Conservation (phyloP, 805 yeast genomes). For the Cyberlindnera mississippiensis region DNA sequence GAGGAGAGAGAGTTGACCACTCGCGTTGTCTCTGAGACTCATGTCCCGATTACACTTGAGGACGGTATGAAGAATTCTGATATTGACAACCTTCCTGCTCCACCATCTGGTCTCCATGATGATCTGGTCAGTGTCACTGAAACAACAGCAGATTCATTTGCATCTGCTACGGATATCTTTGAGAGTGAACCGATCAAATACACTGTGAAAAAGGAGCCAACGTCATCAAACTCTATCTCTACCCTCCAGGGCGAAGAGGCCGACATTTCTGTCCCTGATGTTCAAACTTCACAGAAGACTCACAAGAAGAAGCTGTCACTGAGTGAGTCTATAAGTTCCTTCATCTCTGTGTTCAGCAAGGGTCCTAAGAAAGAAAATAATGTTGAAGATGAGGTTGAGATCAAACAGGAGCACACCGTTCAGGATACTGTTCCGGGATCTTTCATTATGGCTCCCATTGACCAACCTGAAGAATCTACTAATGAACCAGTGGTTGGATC, state of each 20-base stretch:
- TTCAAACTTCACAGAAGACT: background rate
- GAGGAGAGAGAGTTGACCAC: conserved; percentile 24
- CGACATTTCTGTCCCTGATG: background rate
- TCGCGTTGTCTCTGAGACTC: conserved; percentile 8
- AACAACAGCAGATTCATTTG: conserved; percentile 21
- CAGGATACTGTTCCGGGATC: conserved; percentile 2
- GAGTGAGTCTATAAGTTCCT: conserved; percentile 21
- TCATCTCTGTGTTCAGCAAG: conserved; percentile 14
- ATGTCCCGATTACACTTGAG: conserved; percentile 13
- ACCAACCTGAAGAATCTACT: background rate
- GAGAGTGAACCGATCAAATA: conserved; percentile 12
- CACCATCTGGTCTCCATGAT: conserved; percentile 4
- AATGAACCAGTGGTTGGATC: background rate
- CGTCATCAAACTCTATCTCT: conserved; percentile 22
- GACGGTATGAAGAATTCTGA: conserved; percentile 20
- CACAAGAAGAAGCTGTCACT: conserved; percentile 22
- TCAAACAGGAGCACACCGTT: conserved; percentile 2
- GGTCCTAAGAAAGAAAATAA: conserved; percentile 2
- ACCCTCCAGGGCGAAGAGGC: conserved; percentile 14
- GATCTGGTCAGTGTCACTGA: conserved; percentile 15
- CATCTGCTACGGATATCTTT: conserved; percentile 22
- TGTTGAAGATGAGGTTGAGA: background rate
- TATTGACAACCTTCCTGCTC: conserved; percentile 1
- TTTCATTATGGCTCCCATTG: background rate
- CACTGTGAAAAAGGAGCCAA: conserved; percentile 6